phyloP scores from a whole-genome alignment of 2,329 filamentous ascomycete genomes.

The Zalaria sp. region DNA sequence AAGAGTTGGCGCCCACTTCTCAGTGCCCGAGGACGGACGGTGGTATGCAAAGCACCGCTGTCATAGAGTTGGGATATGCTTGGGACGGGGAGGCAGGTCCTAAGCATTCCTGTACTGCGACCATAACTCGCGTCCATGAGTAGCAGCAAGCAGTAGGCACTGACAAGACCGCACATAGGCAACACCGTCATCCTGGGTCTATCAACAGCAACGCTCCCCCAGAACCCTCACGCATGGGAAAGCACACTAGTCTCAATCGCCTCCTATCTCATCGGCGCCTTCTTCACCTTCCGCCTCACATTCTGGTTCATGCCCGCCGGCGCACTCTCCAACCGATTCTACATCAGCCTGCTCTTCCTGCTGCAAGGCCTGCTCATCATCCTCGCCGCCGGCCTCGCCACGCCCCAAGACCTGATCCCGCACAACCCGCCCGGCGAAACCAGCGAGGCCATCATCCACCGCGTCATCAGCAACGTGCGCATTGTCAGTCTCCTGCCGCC shows the following conservation, averaged over 20 bases:
- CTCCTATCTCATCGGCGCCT: constrained; percentile 40
- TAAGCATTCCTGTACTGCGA: no score
- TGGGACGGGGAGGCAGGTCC: no score
- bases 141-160: no score
- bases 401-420: constrained; percentile 28
- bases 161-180: constrained; percentile 18
- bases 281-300: constrained; percentile 27
- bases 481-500: constrained; percentile 30
- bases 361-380: constrained; percentile 38
- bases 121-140: no score
- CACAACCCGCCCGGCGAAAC: constrained; percentile 23
- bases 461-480: constrained; percentile 22
- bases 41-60: neutral
- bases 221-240: constrained; percentile 38
- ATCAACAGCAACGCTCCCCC: constrained; percentile 38
- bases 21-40: neutral
- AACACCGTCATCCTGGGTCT: constrained; percentile 52
- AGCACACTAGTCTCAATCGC: constrained; percentile 39
- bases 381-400: constrained; percentile 38
- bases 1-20: neutral
- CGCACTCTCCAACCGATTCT: constrained; percentile 15
- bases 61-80: neutral
- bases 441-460: constrained; percentile 10
- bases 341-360: constrained; percentile 36
- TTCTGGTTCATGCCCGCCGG: constrained; percentile 22